A percentile compares a stretch with the other conserved stretches of the same genome.
Conservation (phyloP, 768 basidiomycete species). For the Mycena chlorophos region DNA sequence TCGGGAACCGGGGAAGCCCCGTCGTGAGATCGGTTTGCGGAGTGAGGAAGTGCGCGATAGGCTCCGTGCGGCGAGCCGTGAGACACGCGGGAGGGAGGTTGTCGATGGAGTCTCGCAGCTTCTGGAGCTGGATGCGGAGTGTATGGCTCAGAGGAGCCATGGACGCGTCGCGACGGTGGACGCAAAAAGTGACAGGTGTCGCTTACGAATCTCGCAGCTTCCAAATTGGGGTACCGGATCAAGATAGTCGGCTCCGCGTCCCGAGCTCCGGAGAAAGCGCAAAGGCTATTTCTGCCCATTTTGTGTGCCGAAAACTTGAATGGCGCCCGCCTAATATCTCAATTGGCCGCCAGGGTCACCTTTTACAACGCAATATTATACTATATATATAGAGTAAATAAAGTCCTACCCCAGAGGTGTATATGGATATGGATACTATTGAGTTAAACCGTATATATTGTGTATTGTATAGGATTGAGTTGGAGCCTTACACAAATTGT, state of each 20-base stretch:
- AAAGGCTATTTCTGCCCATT: background rate
- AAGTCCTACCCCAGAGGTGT: background rate
- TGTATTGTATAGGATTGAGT: background rate
- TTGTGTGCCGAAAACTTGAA: background rate
- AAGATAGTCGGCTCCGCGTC: too few species aligned
- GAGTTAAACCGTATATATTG: background rate
- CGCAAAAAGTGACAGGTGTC: background rate
- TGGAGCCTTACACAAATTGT: conserved; percentile 1
- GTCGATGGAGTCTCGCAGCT: background rate
- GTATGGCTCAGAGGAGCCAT: background rate
- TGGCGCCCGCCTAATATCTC: background rate
- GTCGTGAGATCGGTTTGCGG: background rate
- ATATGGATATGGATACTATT: background rate
- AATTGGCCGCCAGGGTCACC: background rate
- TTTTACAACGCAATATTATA: background rate
- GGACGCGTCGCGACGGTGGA: background rate
- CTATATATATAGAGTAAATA: background rate
- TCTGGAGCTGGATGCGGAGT: background rate
- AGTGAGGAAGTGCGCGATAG: background rate
- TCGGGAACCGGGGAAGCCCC: background rate
- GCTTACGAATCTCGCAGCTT: too few species aligned
- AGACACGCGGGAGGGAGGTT: background rate
- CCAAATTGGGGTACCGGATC: background rate
- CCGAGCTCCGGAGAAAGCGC: too few species aligned
- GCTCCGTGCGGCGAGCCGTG: background rate